Evolutionary conservation across 768 basidiomycete genomes (phyloP), one percentile per base, ranked within the genome.

Genomic region (Termitomyces sp.): DNA sequence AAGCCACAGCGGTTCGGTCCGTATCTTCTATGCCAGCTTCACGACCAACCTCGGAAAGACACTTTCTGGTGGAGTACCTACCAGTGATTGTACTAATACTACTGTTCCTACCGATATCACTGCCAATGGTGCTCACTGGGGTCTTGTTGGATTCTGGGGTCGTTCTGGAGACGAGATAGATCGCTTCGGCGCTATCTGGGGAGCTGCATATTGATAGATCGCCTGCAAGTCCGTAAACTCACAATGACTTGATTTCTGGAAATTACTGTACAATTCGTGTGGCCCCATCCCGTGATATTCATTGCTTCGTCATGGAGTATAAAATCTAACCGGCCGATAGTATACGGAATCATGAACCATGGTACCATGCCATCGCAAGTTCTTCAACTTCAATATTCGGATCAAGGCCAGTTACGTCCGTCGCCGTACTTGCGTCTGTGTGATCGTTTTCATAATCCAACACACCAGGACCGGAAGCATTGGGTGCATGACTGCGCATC

Each of bases 81-180:
- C 75, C 1, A 61, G 60, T 33, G 61, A 67, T 47, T 75, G 74
- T 53, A 49, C 56, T 41, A 69, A 61, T 47, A 63, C 64, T 32
- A 68, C 48, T 32, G 65, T 71, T 5, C 74, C 74, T 0, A 62
- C 65, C 16, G 74, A 73, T 56, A 67, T 67, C 18, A 70, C 70
- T 0, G 65, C 63, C 9, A 61, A 63, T 33, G 70, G 68, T 26
- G 55, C 57, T 36, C 46, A 59, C 2, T 72, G 73, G 71, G 70
- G 72, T 46, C 61, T 74, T 7, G 68, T 71, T 9, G 71, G 65
- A 16, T 74, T 73, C 61, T 74, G 69, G 68, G 72, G 72, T 26
- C 62, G 72, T 30, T 62, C 60, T 46, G 71, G 68, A 50, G 62
- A 70, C 44, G 72, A 70, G 55, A 62, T 75, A 23, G 70, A 74